These are phyloP conservation scores for Cinchona pubescens DNA, from an alignment of 257 asterid species.

Conservation along the genomic window DNA sequence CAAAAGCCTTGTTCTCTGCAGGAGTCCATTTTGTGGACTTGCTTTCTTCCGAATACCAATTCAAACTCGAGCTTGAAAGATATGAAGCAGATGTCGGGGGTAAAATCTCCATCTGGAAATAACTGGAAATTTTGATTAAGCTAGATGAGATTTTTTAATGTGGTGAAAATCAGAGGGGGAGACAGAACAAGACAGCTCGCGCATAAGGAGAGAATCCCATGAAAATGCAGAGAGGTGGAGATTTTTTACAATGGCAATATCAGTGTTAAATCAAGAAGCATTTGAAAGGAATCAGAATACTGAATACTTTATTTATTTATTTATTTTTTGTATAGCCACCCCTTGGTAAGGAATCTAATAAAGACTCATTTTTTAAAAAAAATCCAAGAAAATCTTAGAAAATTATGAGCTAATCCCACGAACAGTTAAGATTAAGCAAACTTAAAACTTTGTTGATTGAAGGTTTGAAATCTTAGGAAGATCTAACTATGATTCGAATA, in stretches of 20 bases:
- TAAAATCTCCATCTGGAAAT: conserved; percentile 66
- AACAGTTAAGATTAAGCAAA: no score
- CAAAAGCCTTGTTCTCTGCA: conserved; percentile 84
- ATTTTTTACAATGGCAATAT: conserved; percentile 47
- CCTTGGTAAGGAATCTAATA: conserved; percentile 63
- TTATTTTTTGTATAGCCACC: conserved; percentile 48
- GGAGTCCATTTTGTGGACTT: conserved; percentile 77
- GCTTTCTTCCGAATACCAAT: no score
- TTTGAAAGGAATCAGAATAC: conserved; percentile 73
- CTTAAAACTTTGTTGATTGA: no score
- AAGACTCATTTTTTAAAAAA: conserved; percentile 44
- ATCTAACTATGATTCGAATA: no score
- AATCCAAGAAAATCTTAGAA: no score
- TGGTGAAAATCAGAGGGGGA: conserved; percentile 25
- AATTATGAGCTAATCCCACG: conserved; percentile 1
- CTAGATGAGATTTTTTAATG: conserved; percentile 1
- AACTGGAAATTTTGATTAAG: background rate
- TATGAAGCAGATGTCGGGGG: conserved; percentile 67
- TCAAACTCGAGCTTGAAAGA: conserved; percentile 51
- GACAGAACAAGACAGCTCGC: conserved; percentile 22
- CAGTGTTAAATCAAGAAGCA: conserved; percentile 59
- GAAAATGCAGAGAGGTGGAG: conserved; percentile 40
- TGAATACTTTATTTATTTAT: no score
- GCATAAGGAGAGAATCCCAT: no score
- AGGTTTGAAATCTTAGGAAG: conserved; percentile 34